Evolutionary conservation across 352 stramenopile species (phyloP), one percentile per base, ranked within the genome.

Genomic region (Hyaloperonospora arabidopsidis): DNA sequence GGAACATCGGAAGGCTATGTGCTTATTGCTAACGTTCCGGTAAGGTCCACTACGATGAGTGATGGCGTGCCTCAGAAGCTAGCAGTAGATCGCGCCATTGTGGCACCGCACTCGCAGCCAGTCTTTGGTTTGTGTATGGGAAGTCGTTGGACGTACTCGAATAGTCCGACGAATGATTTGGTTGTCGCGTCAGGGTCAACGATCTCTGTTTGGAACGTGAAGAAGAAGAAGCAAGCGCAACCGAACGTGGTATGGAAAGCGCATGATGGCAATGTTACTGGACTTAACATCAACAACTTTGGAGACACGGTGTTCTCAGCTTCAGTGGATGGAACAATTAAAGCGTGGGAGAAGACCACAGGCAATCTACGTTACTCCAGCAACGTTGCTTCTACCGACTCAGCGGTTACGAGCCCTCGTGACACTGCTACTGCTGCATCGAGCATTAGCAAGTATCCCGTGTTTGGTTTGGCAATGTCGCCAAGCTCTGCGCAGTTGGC

Each of bases 141-240:
- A 12, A 84, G 58, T 44, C 62, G 50, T 8, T 75, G 68, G 44
- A 85, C 72, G 44, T 84, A 70, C 41, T 65, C 59, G 8, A 73
- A 86, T 62, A 87, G 70, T 40, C 58, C 49, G 8, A 61, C 59
- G 4, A 84, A 79, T 23, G 63, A 84, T 47, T 57, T 92, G 23
- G 53, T 87, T 2, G 72, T 82, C 1, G 79, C 71, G 0, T 85
- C 75, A 1, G 82, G 82, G 1, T 83, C 67, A 40, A 79, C 68
- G 4, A 80, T 92, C 17, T 86, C 79, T 0, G 76, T 89, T 12
- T 92, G 79, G 79, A 71, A 86, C 43, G 34, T 84, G 28, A 79
- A 78, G 29, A 73, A 79, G 43, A 79, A 85, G 41, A 69, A 65
- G 5, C 58, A 68, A 57, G 45, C 49, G 4, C 48, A 59, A 35